Percentiles rank a stretch among this genome's conserved stretches.
Evolutionary conservation across 1,284 basidiomycete species (phyloP).

Genomic region (Athelia sp.): DNA sequence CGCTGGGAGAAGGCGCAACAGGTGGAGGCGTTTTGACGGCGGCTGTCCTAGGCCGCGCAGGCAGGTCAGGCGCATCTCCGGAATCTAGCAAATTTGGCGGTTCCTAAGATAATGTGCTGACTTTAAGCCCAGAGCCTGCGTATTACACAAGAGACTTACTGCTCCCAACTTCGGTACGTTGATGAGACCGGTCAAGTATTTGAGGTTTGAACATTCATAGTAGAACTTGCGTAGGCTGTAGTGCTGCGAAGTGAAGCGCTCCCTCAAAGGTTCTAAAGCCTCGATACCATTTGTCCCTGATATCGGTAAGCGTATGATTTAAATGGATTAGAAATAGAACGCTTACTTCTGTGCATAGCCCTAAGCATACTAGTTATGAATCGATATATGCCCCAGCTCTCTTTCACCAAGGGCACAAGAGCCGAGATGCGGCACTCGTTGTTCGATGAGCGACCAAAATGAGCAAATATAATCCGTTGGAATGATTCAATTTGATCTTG

Average conservation of each 20-base stretch:
- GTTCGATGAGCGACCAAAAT: slow-evolving; percentile 85
- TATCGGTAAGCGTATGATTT: slow-evolving; percentile 6
- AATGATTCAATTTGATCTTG: slow-evolving; percentile 98
- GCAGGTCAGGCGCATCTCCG: slow-evolving; percentile 82
- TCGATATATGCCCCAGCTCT: slow-evolving; percentile 95
- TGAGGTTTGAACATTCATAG: slow-evolving; percentile 96
- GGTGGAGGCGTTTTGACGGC: slow-evolving; percentile 52
- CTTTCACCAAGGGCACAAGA: slow-evolving; percentile 91
- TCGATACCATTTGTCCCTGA: slow-evolving; percentile 85
- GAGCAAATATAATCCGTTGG: slow-evolving; percentile 92
- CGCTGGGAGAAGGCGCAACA: slow-evolving; percentile 64
- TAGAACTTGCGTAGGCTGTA: slow-evolving; percentile 92
- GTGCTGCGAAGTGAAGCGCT: slow-evolving; percentile 86
- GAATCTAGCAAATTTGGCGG: slow-evolving; percentile 89
- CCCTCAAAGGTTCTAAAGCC: slow-evolving; percentile 79
- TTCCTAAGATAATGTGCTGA: slow-evolving; percentile 49
- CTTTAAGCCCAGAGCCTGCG: background rate
- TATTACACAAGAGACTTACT: slow-evolving; percentile 34
- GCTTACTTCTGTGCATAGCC: slow-evolving; percentile 87
- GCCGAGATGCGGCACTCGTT: slow-evolving; percentile 95
- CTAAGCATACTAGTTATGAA: slow-evolving; percentile 97
- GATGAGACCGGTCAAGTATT: slow-evolving; percentile 92
- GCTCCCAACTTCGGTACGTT: slow-evolving; percentile 95
- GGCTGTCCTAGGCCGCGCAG: slow-evolving; percentile 73
- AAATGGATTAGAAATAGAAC: background rate